These are phyloP conservation scores for Casaregolazyma suthepensis DNA, from an alignment of 1,139 yeast genomes.

Conservation along the genomic window DNA sequence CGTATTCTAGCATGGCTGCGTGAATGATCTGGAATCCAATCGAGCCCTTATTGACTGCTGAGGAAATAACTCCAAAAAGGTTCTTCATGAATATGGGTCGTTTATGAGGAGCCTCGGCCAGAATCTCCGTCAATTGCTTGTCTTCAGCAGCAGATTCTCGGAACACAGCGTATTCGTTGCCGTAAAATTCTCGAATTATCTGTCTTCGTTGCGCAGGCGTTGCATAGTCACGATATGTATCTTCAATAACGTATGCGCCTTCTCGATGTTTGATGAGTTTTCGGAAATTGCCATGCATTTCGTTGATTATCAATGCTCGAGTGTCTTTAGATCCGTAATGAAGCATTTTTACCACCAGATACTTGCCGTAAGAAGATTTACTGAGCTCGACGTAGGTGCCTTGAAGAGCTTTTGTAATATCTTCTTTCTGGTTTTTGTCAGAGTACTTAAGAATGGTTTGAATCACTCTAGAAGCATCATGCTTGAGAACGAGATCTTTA, in stretches of 20 bases:
- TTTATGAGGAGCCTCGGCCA: constrained; percentile 73
- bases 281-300: constrained; percentile 83
- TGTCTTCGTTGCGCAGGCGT: constrained; percentile 79
- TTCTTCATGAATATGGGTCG: constrained; percentile 70
- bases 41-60: constrained; percentile 91
- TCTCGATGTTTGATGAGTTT: constrained; percentile 94
- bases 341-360: constrained; percentile 76
- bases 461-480: constrained; percentile 94
- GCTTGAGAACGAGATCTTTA: constrained; percentile 83
- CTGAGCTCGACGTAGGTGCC: constrained; percentile 80
- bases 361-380: constrained; percentile 90
- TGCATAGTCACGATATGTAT: constrained; percentile 79
- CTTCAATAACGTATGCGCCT: constrained; percentile 98
- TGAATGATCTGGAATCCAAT: constrained; percentile 95
- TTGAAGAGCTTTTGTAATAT: constrained; percentile 61
- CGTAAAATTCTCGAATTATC: constrained; percentile 95
- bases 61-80: constrained; percentile 74
- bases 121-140: constrained; percentile 56
- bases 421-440: constrained; percentile 69
- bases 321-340: constrained; percentile 88
- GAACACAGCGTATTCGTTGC: constrained; percentile 91
- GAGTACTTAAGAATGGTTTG: constrained; percentile 90
- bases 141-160: constrained; percentile 59
- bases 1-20: constrained; percentile 91
- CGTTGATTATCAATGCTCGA: constrained; percentile 68